Evolutionary conservation across 2,329 filamentous ascomycete species (phyloP), one percentile per base, ranked within the genome.

Genomic region (Lecanicillium sp.): DNA sequence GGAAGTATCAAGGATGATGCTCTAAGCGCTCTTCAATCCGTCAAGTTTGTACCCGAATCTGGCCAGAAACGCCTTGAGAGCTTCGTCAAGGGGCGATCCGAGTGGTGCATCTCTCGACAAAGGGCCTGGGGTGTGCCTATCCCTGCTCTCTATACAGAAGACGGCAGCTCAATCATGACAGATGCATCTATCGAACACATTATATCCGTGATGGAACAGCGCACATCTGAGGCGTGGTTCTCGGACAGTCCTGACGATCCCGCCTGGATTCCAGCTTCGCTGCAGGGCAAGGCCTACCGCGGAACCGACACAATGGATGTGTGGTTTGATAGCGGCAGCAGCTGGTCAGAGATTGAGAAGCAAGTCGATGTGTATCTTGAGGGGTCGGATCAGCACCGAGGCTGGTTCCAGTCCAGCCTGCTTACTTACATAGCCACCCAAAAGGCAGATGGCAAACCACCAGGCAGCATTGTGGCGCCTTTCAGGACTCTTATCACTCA

Each of bases 91-190:
- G 85, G 86, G 17, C 78, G 92, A 36, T 94, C 79, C 52, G 90
- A 98, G 59, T 98, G 92, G 92, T 98, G 92, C 57, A 96, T 98
- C 50, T 98, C 92, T 5, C 79, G 92, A 33, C 92, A 98, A 61
- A 80, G 92, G 36, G 84, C 87, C 11, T 98, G 92, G 92, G 92
- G 92, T 48, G 87, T 98, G 5, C 92, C 92, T 0, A 98, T 98
- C 41, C 92, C 92, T 12, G 88, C 87, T 1, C 65, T 98, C 0
- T 96, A 94, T 56, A 76, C 85, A 48, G 70, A 76, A 11, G 73
- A 71, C 4, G 84, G 83, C 4, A 74, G 84, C 39, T 84, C 87
- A 3, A 68, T 92, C n/a, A 78, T 96, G 60, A 87, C 81, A 1
- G 76, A 80, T 17, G 77, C 84, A 27, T 87, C 81, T 18, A 83